Conservation (phyloP, 2,329 filamentous ascomycete species). For the Septoria petroselini region DNA sequence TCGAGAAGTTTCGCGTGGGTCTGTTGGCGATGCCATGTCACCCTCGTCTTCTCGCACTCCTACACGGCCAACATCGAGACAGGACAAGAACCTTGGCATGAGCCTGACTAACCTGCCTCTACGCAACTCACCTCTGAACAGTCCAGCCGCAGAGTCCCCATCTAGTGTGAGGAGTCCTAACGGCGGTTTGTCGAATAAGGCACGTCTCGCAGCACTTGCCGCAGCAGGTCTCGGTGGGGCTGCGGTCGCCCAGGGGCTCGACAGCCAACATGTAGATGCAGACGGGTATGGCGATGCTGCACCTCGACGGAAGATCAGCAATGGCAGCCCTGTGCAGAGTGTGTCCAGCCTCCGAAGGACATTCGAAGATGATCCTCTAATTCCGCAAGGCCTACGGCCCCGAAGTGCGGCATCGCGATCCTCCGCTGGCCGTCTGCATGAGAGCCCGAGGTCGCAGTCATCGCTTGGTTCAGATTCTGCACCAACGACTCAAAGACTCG, state of each 20-base stretch:
- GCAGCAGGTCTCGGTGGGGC: slow-evolving; percentile 42
- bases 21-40: slow-evolving; percentile 53
- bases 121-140: slow-evolving; percentile 36
- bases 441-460: slow-evolving; percentile 51
- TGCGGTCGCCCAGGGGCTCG: slow-evolving; percentile 61
- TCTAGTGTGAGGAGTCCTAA: slow-evolving; percentile 23
- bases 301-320: slow-evolving; percentile 26
- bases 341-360: slow-evolving; percentile 63
- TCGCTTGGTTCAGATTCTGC: slow-evolving; percentile 61
- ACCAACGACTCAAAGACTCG: slow-evolving; percentile 54
- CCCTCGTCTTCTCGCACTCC: slow-evolving; percentile 58
- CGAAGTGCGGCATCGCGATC: slow-evolving; percentile 47
- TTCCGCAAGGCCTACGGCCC: slow-evolving; percentile 36
- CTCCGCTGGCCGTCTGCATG: slow-evolving; percentile 59
- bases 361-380: slow-evolving; percentile 56
- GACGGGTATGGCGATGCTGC: slow-evolving; percentile 34
- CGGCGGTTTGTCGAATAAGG: slow-evolving; percentile 41
- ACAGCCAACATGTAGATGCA: slow-evolving; percentile 50
- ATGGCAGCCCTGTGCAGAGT: slow-evolving; percentile 77
- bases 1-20: slow-evolving; percentile 62
- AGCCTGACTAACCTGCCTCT: slow-evolving; percentile 52
- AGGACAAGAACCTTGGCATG: slow-evolving; percentile 55
- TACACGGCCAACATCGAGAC: slow-evolving; percentile 58
- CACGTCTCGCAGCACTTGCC: slow-evolving; percentile 39
- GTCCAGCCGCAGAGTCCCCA: slow-evolving; percentile 38